Conservation (phyloP, 495 filamentous ascomycete species). For the Pseudotulostoma volvatum region DNA sequence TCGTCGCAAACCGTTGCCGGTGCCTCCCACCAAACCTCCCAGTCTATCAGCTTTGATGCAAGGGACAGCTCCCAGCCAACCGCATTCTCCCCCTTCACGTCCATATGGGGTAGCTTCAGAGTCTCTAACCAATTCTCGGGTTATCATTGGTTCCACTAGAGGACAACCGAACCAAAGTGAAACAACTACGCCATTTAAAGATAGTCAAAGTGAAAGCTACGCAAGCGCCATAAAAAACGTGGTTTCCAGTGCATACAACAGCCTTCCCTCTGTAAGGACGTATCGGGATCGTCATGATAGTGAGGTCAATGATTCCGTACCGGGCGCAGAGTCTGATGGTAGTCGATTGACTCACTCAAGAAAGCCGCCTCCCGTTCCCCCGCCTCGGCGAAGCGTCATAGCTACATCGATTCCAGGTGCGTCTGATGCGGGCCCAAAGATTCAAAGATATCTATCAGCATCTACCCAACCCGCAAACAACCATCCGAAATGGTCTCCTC, state of each 20-base stretch:
- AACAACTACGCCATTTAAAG: constrained; percentile 14
- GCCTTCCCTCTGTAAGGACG: constrained; percentile 22
- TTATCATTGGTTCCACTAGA: too few relatives aligned
- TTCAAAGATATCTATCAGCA: background rate
- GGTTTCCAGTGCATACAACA: constrained; percentile 26
- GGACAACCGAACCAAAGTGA: too few relatives aligned
- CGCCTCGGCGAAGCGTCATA: constrained; percentile 9
- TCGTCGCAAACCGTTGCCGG: constrained; percentile 29
- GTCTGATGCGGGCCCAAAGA: constrained; percentile 7
- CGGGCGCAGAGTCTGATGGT: constrained; percentile 7
- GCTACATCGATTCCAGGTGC: constrained; percentile 15
- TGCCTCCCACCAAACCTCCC: constrained; percentile 25
- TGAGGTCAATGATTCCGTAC: constrained; percentile 1
- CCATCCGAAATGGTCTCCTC: too few relatives aligned
- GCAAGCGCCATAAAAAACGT: constrained; percentile 17
- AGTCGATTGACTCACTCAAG: constrained; percentile 20
- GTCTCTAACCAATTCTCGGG: too few relatives aligned
- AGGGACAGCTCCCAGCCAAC: constrained; percentile 5
- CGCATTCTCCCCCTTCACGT: constrained; percentile 12
- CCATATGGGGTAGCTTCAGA: too few relatives aligned
- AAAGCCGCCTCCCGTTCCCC: constrained; percentile 11
- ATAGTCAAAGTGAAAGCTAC: constrained; percentile 18
- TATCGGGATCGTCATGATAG: constrained; percentile 6
- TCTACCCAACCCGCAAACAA: too few relatives aligned
- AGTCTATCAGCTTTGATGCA: constrained; percentile 9